Conservation (phyloP, 2,329 filamentous ascomycete genomes). For the Diatrype stigma region DNA sequence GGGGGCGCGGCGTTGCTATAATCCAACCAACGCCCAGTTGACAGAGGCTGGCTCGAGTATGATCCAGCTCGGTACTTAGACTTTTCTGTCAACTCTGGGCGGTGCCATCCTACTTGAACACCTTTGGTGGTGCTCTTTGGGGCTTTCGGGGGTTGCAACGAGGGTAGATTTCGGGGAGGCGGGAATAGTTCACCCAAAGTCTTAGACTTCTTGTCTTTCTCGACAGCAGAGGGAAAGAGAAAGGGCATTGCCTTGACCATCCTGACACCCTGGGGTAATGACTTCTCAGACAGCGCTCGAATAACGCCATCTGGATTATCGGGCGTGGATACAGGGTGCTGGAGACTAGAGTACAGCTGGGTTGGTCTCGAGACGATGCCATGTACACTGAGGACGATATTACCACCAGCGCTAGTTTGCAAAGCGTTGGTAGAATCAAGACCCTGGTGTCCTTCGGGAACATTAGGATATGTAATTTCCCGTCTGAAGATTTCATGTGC, state of each 20-base stretch:
- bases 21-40: constrained; percentile 67
- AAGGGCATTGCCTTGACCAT: constrained; percentile 61
- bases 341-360: constrained; percentile 84
- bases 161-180: constrained; percentile 60
- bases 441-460: constrained; percentile 31
- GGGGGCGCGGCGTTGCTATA: constrained; percentile 60
- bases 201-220: constrained; percentile 48
- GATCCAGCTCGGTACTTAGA: constrained; percentile 50
- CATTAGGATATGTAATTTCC: constrained; percentile 50
- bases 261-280: constrained; percentile 70
- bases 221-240: constrained; percentile 30
- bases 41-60: constrained; percentile 64
- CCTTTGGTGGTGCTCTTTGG: constrained; percentile 66
- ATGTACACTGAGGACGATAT: constrained; percentile 69
- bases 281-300: constrained; percentile 55
- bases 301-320: constrained; percentile 20
- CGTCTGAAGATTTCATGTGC: constrained; percentile 60
- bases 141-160: constrained; percentile 67
- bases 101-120: constrained; percentile 49
- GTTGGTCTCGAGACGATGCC: constrained; percentile 70
- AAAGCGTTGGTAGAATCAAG: constrained; percentile 36
- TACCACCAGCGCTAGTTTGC: constrained; percentile 37
- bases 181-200: constrained; percentile 73
- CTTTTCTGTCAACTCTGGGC: constrained; percentile 52
- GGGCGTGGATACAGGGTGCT: constrained; percentile 39